phyloP scores from a whole-genome alignment of 2,329 filamentous ascomycete species.

The Diaporthe sp. region DNA sequence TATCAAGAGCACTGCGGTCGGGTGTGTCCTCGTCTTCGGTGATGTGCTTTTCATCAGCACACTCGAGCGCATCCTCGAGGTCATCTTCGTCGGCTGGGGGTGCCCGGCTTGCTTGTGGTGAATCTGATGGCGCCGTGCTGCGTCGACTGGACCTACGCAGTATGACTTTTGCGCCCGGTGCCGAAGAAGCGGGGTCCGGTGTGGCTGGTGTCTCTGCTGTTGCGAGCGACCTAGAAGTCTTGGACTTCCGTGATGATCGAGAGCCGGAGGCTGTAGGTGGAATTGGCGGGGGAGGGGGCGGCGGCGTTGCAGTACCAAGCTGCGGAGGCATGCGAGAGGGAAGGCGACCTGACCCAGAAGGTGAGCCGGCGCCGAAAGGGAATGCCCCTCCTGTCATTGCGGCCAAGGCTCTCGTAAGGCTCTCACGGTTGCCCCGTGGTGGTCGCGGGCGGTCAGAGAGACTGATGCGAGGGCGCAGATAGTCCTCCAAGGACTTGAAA shows the following conservation, averaged over 20 bases:
- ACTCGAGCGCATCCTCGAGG: constrained; percentile 81
- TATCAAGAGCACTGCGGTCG: constrained; percentile 77
- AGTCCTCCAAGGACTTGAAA: constrained; percentile 96
- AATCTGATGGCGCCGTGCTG: constrained; percentile 63
- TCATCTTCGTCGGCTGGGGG: constrained; percentile 70
- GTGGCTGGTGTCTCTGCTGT: constrained; percentile 53
- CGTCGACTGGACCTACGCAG: constrained; percentile 74
- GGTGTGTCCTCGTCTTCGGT: constrained; percentile 77
- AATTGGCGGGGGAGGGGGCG: constrained; percentile 45
- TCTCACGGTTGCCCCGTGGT: constrained; percentile 69
- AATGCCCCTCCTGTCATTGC: constrained; percentile 80
- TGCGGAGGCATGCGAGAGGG: constrained; percentile 50
- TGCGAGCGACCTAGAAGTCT: constrained; percentile 54
- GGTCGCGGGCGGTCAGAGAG: constrained; percentile 71
- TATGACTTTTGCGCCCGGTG: constrained; percentile 67
- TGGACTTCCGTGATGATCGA: constrained; percentile 56
- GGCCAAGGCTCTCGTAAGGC: constrained; percentile 76
- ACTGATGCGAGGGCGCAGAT: constrained; percentile 88
- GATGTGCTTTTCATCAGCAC: constrained; percentile 89
- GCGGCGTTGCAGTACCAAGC: constrained; percentile 39
- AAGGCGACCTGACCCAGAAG: constrained; percentile 59
- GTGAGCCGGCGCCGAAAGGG: constrained; percentile 58
- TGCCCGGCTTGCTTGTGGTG: constrained; percentile 60
- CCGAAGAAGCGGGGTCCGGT: constrained; percentile 56
- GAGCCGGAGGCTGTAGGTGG: constrained; percentile 54